Evolutionary conservation across 148 eudicot species (phyloP).

Genomic region (Silene conica): DNA sequence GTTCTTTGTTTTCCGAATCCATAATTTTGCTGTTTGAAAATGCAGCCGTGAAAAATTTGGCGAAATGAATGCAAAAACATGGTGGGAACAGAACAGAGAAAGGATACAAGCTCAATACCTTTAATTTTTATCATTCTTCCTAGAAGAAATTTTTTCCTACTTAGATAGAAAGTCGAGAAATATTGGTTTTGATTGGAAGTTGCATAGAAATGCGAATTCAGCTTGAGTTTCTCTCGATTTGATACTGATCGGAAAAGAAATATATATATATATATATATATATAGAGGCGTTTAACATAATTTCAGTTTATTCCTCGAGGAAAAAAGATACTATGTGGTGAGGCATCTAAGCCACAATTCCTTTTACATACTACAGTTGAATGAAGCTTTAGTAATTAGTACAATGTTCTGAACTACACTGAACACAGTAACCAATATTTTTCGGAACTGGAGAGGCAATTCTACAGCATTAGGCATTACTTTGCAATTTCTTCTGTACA

Average conservation of each 20-base stretch:
- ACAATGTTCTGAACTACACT: neutral
- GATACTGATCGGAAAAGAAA: neutral
- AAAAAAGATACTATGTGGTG: too few species aligned
- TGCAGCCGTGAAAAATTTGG: constrained; percentile 81
- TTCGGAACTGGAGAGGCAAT: neutral
- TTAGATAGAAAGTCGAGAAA: constrained; percentile 14
- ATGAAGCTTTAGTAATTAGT: neutral
- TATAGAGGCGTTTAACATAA: neutral
- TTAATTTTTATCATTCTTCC: constrained; percentile 23
- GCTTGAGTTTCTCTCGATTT: neutral
- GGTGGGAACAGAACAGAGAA: constrained; percentile 88
- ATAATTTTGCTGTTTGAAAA: neutral
- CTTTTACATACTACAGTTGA: too few species aligned
- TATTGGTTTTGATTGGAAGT: constrained; percentile 14
- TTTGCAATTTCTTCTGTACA: neutral
- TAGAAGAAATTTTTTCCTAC: constrained; percentile 4
- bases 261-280: neutral
- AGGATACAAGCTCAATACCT: constrained; percentile 86
- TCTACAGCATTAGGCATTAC: neutral
- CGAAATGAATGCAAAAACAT: constrained; percentile 61
- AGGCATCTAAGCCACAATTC: neutral
- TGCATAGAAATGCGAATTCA: constrained; percentile 20
- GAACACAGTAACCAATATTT: neutral
- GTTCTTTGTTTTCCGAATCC: too few species aligned
- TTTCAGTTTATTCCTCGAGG: neutral